Percentiles rank a stretch among this genome's conserved stretches.
Conservation (phyloP, 305 asterid species). For the Salvia sclarea region DNA sequence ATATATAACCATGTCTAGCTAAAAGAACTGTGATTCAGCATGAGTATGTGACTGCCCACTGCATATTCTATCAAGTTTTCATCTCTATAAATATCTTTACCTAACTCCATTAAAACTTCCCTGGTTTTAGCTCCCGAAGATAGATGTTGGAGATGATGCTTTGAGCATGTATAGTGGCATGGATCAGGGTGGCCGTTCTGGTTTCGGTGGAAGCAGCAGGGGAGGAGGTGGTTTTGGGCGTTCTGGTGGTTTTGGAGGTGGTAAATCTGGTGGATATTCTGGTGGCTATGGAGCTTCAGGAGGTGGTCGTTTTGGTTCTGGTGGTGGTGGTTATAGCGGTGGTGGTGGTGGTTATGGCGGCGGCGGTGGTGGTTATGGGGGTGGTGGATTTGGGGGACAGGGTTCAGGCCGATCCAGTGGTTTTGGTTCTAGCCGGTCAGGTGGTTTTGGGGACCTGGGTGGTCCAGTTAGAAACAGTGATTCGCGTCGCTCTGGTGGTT, state of each 20-base stretch:
- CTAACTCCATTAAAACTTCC: constrained; percentile 20
- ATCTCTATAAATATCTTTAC: constrained; percentile 20
- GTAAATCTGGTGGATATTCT: too few relatives aligned
- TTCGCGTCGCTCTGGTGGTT: constrained; percentile 46
- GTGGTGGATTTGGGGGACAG: constrained; percentile 48
- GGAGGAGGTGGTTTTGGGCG: constrained; percentile 61
- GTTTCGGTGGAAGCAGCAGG: constrained; percentile 40
- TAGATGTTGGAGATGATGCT: constrained; percentile 64
- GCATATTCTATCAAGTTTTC: background rate
- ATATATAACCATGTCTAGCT: constrained; percentile 3
- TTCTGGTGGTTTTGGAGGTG: constrained; percentile 60
- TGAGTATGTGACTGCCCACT: background rate
- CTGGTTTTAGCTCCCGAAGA: constrained; percentile 64
- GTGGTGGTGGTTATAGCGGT: constrained; percentile 46
- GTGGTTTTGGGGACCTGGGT: constrained; percentile 47
- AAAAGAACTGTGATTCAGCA: background rate
- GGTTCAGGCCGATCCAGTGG: constrained; percentile 43
- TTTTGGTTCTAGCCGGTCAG: constrained; percentile 47
- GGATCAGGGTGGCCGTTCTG: constrained; percentile 57
- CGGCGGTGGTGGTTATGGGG: constrained; percentile 45
- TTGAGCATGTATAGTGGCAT: constrained; percentile 51
- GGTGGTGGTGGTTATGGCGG: constrained; percentile 50
- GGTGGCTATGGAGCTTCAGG: constrained; percentile 50
- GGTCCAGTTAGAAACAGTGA: constrained; percentile 47
- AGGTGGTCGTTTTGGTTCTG: constrained; percentile 41